Conservation (phyloP, 257 asterid genomes). For the Solanum verrucosum region DNA sequence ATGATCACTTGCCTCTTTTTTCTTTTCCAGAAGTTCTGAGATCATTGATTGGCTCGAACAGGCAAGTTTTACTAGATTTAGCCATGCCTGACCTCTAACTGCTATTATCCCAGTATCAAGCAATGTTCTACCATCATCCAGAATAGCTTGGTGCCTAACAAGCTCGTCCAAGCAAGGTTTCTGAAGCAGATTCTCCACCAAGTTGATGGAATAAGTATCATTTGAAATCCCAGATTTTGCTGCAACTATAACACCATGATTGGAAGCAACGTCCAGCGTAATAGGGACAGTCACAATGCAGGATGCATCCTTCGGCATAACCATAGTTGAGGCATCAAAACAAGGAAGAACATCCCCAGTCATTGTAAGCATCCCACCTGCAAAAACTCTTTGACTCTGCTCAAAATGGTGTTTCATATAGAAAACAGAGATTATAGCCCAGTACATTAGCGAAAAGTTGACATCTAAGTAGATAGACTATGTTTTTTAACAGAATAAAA, state of each 20-base stretch:
- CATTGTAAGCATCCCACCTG: slow-evolving; percentile 96
- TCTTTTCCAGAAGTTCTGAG: slow-evolving; percentile 59
- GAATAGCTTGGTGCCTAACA: slow-evolving; percentile 58
- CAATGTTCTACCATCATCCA: slow-evolving; percentile 84
- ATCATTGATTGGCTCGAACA: slow-evolving; percentile 65
- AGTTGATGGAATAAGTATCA: slow-evolving; percentile 29
- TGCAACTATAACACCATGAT: slow-evolving; percentile 94
- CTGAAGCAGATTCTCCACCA: slow-evolving; percentile 87
- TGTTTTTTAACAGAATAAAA: not conserved
- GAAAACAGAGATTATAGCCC: not conserved
- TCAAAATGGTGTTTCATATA: slow-evolving; percentile 8
- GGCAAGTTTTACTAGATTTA: slow-evolving; percentile 66
- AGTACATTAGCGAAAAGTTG: not conserved
- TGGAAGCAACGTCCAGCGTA: slow-evolving; percentile 87
- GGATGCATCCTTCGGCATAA: slow-evolving; percentile 78
- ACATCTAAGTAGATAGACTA: not conserved
- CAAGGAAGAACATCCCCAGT: slow-evolving; percentile 99
- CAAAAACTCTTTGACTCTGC: not conserved
- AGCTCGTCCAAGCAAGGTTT: slow-evolving; percentile 78
- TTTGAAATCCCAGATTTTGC: slow-evolving; percentile 32
- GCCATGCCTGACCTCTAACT: slow-evolving; percentile 88
- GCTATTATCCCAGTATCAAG: slow-evolving; percentile 97
- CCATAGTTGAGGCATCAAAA: slow-evolving; percentile 87
- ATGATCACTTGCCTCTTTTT: slow-evolving; percentile 58
- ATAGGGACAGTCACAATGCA: slow-evolving; percentile 86